Evolutionary conservation across 169 alveolate species (phyloP), one percentile per base, ranked within the genome.

Genomic region (Cryptosporidium muris): DNA sequence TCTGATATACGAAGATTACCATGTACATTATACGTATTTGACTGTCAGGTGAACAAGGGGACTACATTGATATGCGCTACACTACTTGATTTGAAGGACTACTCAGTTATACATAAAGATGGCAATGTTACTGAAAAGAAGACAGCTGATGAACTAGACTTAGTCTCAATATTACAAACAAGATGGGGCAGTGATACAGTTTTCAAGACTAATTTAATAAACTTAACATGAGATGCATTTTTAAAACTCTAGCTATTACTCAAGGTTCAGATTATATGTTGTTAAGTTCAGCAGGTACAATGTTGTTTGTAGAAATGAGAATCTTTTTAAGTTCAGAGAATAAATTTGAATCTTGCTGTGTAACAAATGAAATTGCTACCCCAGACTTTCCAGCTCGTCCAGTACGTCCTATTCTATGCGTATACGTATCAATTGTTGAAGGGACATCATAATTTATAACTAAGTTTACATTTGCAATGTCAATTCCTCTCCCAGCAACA

Each of bases 361-460:
- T 95, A 9, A 96, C 82, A 52, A 97, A 95, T 8, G 99, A 95
- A 4, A 94, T 94, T 5, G 99, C 99, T 81, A 94, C 82, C 2
- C 99, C 99, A 88, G 93, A 93, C 66, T 94, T 93, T 4, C 99
- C 99, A 1, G 99, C 99, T 52, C 99, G 93, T 6, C 99, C 99
- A 1, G 99, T 98, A 60, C 99, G 95, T 8, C 99, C 99, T 68
- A 93, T 89, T 36, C 66, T 74, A 81, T 92, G 96, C 42, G 96
- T 91, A 88, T 96, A 98, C 63, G 97, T 95, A 82, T 95, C 95
- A 43, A 97, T 95, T 68, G 95, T 96, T 85, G 94, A 95, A n/a
- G 99, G 99, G 92, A 98, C 95, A 91, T 97, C 99, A 82, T 94
- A 97, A 92, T 98, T 98, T 25, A 98, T 95, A 48, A 97, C 99